A percentile compares a stretch with the other conserved stretches of the same genome.
Evolutionary conservation across 345 rosid genomes (phyloP).

Genomic region (Sisymbrium irio): DNA sequence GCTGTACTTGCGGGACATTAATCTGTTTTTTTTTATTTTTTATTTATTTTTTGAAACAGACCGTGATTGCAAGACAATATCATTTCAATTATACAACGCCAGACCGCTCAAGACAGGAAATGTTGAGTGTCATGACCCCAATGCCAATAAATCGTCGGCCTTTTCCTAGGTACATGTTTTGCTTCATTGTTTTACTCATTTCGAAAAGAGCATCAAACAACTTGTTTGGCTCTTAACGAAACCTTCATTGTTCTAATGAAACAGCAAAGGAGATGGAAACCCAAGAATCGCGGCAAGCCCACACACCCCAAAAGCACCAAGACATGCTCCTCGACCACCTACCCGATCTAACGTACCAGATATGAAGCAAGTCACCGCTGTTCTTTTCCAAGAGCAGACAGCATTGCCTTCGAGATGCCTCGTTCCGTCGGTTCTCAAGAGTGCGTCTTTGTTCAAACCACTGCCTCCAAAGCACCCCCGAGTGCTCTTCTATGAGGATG

Average conservation of each 20-base stretch:
- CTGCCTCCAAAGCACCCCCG: slow-evolving; percentile 42
- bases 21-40: slow-evolving; percentile 21
- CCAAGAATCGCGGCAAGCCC: slow-evolving; percentile 49
- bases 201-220: slow-evolving; percentile 20
- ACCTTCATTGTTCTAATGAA: background rate
- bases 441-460: slow-evolving; percentile 63
- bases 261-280: slow-evolving; percentile 70
- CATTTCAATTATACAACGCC: slow-evolving; percentile 94
- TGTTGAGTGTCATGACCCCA: slow-evolving; percentile 73
- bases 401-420: slow-evolving; percentile 70
- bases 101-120: slow-evolving; percentile 82
- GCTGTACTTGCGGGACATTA: background rate
- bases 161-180: slow-evolving; percentile 50
- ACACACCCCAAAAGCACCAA: slow-evolving; percentile 87
- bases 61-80: slow-evolving; percentile 67
- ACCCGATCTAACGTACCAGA: slow-evolving; percentile 63
- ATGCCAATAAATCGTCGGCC: slow-evolving; percentile 84
- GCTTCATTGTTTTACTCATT: background rate
- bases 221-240: slow-evolving; percentile 20
- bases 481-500: slow-evolving; percentile 88
- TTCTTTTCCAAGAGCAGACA: slow-evolving; percentile 77
- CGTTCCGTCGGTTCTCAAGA: slow-evolving; percentile 78
- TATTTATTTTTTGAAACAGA: slow-evolving; percentile 61
- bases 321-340: slow-evolving; percentile 90
- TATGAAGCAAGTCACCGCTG: slow-evolving; percentile 84